A percentile compares a stretch with the other conserved stretches of the same genome.
phyloP scores from a whole-genome alignment of 139 green algal genomes.

The Coelastrella sp. region DNA sequence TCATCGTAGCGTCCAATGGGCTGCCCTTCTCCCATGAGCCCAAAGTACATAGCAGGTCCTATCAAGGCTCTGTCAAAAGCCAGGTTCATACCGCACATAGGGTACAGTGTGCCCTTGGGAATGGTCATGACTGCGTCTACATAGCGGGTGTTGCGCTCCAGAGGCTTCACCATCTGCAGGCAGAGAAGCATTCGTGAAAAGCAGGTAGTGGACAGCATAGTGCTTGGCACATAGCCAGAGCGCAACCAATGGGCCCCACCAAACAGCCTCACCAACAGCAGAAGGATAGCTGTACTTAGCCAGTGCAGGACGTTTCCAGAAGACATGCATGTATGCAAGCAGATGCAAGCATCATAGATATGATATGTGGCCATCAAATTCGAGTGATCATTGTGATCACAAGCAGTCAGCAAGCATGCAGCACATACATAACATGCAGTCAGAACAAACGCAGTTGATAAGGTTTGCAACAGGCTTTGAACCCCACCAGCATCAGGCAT shows the following conservation, averaged over 20 bases:
- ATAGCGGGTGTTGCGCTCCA: slow-evolving; percentile 95
- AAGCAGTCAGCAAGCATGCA: too few species aligned
- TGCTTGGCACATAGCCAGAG: neutral
- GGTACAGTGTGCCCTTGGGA: slow-evolving; percentile 95
- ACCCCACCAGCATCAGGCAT: too few species aligned
- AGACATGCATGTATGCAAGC: too few species aligned
- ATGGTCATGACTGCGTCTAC: slow-evolving; percentile 97
- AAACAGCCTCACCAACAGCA: too few species aligned
- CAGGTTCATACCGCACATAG: slow-evolving; percentile 99
- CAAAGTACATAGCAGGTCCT: slow-evolving; percentile 98
- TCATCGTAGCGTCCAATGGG: slow-evolving; percentile 97
- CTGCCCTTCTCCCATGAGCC: slow-evolving; percentile 97
- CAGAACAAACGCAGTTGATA: neutral
- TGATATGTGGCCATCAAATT: too few species aligned
- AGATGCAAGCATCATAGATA: too few species aligned
- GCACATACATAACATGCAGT: too few species aligned
- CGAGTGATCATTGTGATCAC: too few species aligned
- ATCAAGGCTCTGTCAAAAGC: slow-evolving; percentile 94
- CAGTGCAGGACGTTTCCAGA: neutral
- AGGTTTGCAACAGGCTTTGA: too few species aligned
- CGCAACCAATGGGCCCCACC: too few species aligned
- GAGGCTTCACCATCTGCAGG: slow-evolving; percentile 95
- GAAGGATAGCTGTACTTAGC: neutral
- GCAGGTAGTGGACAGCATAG: neutral
- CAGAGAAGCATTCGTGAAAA: neutral